Conservation (phyloP, 352 stramenopile genomes). For the Phytophthora niederhauseri region DNA sequence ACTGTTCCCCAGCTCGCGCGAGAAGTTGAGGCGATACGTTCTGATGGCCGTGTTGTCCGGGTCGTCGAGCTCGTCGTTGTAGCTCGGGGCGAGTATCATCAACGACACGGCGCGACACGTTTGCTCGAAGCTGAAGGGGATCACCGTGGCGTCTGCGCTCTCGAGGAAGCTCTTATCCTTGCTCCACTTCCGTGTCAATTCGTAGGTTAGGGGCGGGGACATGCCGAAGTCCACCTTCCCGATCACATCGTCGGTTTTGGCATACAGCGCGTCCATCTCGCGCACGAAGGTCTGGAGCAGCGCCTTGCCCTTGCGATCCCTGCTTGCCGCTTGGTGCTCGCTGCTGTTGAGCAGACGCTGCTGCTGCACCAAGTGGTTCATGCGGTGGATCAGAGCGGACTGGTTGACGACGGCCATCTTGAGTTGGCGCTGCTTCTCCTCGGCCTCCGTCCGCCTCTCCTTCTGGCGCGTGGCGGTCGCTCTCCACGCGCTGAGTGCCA, state of each 20-base stretch:
- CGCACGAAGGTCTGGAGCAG: conserved; percentile 32
- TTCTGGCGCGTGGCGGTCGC: conserved; percentile 27
- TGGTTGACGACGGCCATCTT: conserved; percentile 22
- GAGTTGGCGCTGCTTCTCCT: conserved; percentile 25
- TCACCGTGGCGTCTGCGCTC: conserved; percentile 28
- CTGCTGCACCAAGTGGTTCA: conserved; percentile 21
- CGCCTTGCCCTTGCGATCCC: conserved; percentile 1
- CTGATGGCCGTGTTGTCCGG: conserved; percentile 24
- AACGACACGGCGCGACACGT: conserved; percentile 29
- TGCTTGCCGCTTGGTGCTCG: not conserved
- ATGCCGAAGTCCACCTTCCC: conserved; percentile 14
- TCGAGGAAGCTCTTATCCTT: conserved; percentile 27
- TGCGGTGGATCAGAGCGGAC: conserved; percentile 22
- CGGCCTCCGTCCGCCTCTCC: conserved; percentile 23
- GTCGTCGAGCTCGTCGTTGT: conserved; percentile 28
- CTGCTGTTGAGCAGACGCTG: conserved; percentile 7
- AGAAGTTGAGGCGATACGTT: conserved; percentile 25
- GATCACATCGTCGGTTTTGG: conserved; percentile 28
- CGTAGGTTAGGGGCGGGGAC: conserved; percentile 26
- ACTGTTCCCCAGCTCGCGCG: conserved; percentile 13
- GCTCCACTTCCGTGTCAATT: conserved; percentile 21
- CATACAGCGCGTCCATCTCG: conserved; percentile 34
- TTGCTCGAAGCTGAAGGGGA: conserved; percentile 29
- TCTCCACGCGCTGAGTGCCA: conserved; percentile 24
- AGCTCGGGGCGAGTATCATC: conserved; percentile 26